These are phyloP conservation scores for Ciborinia camelliae DNA, from an alignment of 2,329 filamentous ascomycete species.

Conservation along the genomic window DNA sequence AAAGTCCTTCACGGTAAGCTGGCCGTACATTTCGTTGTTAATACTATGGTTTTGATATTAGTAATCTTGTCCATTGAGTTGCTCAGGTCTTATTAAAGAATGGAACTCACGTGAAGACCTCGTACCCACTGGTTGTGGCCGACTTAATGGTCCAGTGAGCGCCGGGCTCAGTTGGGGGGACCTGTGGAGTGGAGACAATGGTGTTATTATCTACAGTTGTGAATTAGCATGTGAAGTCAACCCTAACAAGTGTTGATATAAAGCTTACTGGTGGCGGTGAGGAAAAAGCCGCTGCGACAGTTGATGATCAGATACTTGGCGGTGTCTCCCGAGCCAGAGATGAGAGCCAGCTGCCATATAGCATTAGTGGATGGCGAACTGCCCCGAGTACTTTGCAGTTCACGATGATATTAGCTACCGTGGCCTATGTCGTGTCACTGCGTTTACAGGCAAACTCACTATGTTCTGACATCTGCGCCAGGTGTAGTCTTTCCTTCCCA, in stretches of 20 bases:
- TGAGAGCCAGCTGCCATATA: neutral
- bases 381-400: neutral
- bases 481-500: neutral
- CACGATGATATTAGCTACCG: neutral
- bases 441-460: neutral
- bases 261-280: neutral
- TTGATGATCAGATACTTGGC: constrained; percentile 15
- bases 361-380: neutral
- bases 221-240: neutral
- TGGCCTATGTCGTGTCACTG: neutral
- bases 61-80: neutral
- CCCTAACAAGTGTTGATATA: neutral
- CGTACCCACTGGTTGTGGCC: neutral
- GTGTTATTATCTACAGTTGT: neutral
- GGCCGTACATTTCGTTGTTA: neutral
- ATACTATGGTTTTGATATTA: neutral
- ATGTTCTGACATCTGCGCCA: constrained; percentile 5
- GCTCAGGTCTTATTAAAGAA: neutral
- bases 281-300: constrained; percentile 1
- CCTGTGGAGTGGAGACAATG: constrained; percentile 3
- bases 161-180: neutral
- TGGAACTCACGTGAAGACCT: constrained; percentile 5
- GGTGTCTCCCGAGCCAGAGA: constrained; percentile 2
- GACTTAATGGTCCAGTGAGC: constrained; percentile 8
- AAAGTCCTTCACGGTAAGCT: constrained; percentile 6